Base-by-base conservation (phyloP, 495 filamentous ascomycete species). In the Massariosphaeria phaeospora region DNA sequence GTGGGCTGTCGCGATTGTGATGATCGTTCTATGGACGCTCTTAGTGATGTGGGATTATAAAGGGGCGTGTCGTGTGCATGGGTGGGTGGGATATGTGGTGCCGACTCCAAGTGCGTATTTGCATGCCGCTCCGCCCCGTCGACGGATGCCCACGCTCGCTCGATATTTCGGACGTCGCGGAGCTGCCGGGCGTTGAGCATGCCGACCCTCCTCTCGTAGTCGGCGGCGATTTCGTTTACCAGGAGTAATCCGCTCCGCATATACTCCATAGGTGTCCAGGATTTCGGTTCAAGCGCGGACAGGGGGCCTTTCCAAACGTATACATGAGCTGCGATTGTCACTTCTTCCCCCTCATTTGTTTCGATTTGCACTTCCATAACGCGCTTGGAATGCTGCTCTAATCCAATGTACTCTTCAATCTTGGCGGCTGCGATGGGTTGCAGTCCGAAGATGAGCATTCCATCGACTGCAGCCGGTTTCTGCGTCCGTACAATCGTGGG, bases 391-490 rank as follows among this genome's bases (percentile, higher is more conserved):
- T 31, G 43, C 17, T 47, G 20, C 13, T 47, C 23, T 29, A 45
- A 10, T 4, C 51, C 40, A 24, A 55, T 46, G 30, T 55, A 55
- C 10, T 26, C 21, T 21, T 44, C 50, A 7, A 53, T 53, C 12
- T 31, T 11, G 1, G 3, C 23, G 15, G 17, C n/a, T 15, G 5
- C 26, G n/a, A 25, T 7, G 1, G 35, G 21, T 15, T 17, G 13
- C 15, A 57, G 33, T 6, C 36, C 29, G 0, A 15, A 23, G 21
- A 57, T 17, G 27, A 57, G 54, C 6, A 57, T 35, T 1, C 54
- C 36, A 26, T 45, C 29, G 2, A 56, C 43, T 12, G 38, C 20
- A 44, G 46, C 21, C 10, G 34, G 35, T 34, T 38, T 45, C 12
- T 24, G 30, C 3, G 12, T 48, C 3, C 15, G 11, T 4, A 49